phyloP scores from a whole-genome alignment of 345 rosid genomes.

The Populus pruinosa region DNA sequence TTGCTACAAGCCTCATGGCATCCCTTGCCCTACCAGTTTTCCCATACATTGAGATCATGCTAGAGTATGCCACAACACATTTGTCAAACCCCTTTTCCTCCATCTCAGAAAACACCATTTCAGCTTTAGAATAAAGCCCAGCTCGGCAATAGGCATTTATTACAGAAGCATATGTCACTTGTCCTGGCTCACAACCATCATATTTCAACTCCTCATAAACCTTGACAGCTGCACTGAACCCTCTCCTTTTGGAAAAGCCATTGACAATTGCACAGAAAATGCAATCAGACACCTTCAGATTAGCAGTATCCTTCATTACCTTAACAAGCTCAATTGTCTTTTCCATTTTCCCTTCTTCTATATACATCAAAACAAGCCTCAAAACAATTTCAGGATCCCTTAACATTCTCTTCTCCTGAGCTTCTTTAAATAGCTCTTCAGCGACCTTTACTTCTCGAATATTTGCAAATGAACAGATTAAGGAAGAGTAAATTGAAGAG shows the following conservation, averaged over 20 bases:
- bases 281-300: slow-evolving; percentile 64
- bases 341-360: slow-evolving; percentile 56
- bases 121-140: slow-evolving; percentile 58
- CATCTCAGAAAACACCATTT: slow-evolving; percentile 62
- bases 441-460: slow-evolving; percentile 33
- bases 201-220: slow-evolving; percentile 50
- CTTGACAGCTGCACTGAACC: slow-evolving; percentile 46
- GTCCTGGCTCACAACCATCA: slow-evolving; percentile 67
- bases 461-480: slow-evolving; percentile 54
- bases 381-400: slow-evolving; percentile 69
- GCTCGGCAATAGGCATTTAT: slow-evolving; percentile 63
- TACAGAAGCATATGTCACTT: slow-evolving; percentile 75
- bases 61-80: slow-evolving; percentile 80
- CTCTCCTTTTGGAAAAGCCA: slow-evolving; percentile 61
- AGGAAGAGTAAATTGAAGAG: slow-evolving; percentile 47
- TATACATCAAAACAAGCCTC: slow-evolving; percentile 67
- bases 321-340: slow-evolving; percentile 53
- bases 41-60: slow-evolving; percentile 74
- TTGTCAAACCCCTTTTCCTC: slow-evolving; percentile 58
- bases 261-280: slow-evolving; percentile 69
- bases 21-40: slow-evolving; percentile 58
- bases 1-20: slow-evolving; percentile 66
- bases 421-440: slow-evolving; percentile 64
- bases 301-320: slow-evolving; percentile 41
- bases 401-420: slow-evolving; percentile 43